Percentiles rank a stretch among this genome's conserved stretches.
These are phyloP conservation scores for Hemisphaericaspora lyxosophila DNA, from an alignment of 1,139 yeast genomes.

Conservation along the genomic window DNA sequence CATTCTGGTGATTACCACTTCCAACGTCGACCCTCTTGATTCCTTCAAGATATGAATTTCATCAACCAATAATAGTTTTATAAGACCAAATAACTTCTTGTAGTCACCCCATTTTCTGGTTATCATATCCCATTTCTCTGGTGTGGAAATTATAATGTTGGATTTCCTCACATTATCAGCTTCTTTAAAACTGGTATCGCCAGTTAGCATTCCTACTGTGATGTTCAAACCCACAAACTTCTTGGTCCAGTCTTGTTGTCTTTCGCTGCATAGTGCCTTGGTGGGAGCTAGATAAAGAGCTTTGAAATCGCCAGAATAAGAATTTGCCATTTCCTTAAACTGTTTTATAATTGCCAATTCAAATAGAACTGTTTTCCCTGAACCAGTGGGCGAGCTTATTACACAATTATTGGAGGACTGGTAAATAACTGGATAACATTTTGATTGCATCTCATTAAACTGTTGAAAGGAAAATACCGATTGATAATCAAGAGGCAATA, in stretches of 20 bases:
- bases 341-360: slow-evolving; percentile 50
- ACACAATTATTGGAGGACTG: slow-evolving; percentile 40
- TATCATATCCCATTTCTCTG: slow-evolving; percentile 58
- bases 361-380: slow-evolving; percentile 56
- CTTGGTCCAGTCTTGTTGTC: slow-evolving; percentile 41
- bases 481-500: slow-evolving; percentile 9
- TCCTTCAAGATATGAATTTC: slow-evolving; percentile 52
- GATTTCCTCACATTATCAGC: slow-evolving; percentile 41
- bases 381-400: slow-evolving; percentile 56
- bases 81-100: slow-evolving; percentile 32
- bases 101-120: slow-evolving; percentile 51
- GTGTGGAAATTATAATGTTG: slow-evolving; percentile 52
- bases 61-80: slow-evolving; percentile 46
- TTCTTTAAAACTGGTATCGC: slow-evolving; percentile 45
- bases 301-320: slow-evolving; percentile 24
- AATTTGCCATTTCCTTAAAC: slow-evolving; percentile 14
- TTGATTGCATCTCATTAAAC: slow-evolving; percentile 53
- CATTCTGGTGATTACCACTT: slow-evolving; percentile 54
- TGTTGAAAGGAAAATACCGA: slow-evolving; percentile 29
- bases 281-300: slow-evolving; percentile 56
- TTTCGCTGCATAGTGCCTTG: slow-evolving; percentile 49
- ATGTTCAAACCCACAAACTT: slow-evolving; percentile 34
- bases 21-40: slow-evolving; percentile 50
- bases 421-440: slow-evolving; percentile 37
- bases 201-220: slow-evolving; percentile 47